phyloP scores from a whole-genome alignment of 495 filamentous ascomycete species.

The Hypoxylon crocopeplum region DNA sequence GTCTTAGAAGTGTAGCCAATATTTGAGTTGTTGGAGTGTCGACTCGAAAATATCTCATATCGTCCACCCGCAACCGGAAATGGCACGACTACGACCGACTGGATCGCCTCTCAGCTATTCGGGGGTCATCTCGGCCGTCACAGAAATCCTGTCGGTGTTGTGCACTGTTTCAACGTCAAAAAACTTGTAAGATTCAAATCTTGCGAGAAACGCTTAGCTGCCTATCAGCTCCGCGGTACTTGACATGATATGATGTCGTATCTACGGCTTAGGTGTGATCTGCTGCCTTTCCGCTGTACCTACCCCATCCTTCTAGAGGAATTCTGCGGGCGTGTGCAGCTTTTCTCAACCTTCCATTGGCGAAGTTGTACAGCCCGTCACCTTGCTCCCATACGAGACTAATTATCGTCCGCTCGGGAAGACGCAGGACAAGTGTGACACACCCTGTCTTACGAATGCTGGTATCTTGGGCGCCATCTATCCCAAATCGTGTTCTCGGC shows the following conservation, averaged over 20 bases:
- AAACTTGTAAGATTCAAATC: slow-evolving; percentile 10
- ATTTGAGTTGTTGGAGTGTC: no score
- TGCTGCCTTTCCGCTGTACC: slow-evolving; percentile 18
- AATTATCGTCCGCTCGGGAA: slow-evolving; percentile 43
- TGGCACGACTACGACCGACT: background rate
- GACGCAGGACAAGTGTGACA: slow-evolving; percentile 33
- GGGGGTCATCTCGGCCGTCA: slow-evolving; percentile 32
- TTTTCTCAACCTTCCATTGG: slow-evolving; percentile 14
- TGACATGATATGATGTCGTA: slow-evolving; percentile 24
- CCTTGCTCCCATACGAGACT: slow-evolving; percentile 38
- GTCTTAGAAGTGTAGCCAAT: background rate
- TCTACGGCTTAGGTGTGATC: slow-evolving; percentile 19
- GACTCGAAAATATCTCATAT: background rate
- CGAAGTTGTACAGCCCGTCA: slow-evolving; percentile 19
- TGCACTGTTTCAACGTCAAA: slow-evolving; percentile 22
- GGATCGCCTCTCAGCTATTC: slow-evolving; percentile 14
- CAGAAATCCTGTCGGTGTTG: slow-evolving; percentile 15
- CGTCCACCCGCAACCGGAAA: background rate
- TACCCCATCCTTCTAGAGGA: slow-evolving; percentile 29
- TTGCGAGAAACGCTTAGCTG: slow-evolving; percentile 23
- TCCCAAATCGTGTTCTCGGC: slow-evolving; percentile 19
- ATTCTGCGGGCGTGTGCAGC: slow-evolving; percentile 26
- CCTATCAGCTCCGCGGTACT: slow-evolving; percentile 32
- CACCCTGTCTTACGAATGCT: slow-evolving; percentile 22
- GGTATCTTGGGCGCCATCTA: slow-evolving; percentile 5